These are phyloP conservation scores for Endocarpon pusillum DNA, from an alignment of 495 filamentous ascomycete species.

Conservation along the genomic window DNA sequence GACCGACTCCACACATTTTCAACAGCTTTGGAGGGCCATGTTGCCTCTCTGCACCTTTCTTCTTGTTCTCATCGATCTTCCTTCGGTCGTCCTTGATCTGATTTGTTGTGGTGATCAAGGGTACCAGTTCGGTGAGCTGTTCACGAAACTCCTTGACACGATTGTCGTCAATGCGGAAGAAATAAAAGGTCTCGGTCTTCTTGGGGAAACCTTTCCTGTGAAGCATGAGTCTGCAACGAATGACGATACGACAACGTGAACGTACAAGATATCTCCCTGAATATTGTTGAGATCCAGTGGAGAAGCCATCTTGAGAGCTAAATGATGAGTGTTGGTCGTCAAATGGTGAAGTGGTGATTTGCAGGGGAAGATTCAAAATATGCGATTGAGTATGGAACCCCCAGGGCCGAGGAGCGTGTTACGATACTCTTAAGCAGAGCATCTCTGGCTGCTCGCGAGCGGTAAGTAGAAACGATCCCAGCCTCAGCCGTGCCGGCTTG, in stretches of 20 bases:
- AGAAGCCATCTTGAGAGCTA: no score
- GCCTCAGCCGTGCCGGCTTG: no score
- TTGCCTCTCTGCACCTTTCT: constrained; percentile 1
- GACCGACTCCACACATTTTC: constrained; percentile 12
- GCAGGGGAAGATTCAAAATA: no score
- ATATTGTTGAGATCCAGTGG: constrained; percentile 9
- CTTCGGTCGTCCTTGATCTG: constrained; percentile 7
- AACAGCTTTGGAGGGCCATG: constrained; percentile 1
- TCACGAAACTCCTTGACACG: constrained; percentile 13
- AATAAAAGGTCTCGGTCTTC: constrained; percentile 15
- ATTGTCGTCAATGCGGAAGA: constrained; percentile 16
- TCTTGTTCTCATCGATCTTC: constrained; percentile 5
- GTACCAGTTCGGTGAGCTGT: constrained; percentile 11
- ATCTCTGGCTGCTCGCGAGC: no score
- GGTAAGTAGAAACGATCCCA: no score
- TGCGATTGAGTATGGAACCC: no score
- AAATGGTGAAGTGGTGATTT: no score
- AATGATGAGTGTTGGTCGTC: no score
- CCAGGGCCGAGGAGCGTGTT: no score
- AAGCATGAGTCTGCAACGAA: constrained; percentile 1
- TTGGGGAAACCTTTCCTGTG: constrained; percentile 19
- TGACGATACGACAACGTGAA: not conserved
- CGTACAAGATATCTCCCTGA: constrained; percentile 11
- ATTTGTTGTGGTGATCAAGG: constrained; percentile 11
- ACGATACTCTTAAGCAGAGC: no score